phyloP scores from a whole-genome alignment of 495 filamentous ascomycete species.

The Usnea hakonensis region DNA sequence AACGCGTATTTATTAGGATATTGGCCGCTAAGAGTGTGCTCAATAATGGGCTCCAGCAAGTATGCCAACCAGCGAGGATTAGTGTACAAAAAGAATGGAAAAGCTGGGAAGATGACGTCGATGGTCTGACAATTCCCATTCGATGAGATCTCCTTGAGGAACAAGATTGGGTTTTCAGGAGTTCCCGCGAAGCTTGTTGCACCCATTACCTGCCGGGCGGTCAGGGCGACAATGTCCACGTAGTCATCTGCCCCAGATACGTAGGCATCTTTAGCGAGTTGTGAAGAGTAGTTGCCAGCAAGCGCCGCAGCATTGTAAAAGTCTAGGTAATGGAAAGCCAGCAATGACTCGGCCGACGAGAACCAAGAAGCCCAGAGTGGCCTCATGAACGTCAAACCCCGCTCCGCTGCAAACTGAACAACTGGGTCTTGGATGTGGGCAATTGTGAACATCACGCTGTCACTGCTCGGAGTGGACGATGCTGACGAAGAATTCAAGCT shows the following conservation, averaged over 20 bases:
- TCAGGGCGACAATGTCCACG: conserved; percentile 79
- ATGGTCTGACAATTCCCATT: conserved; percentile 94
- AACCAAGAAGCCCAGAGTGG: conserved; percentile 83
- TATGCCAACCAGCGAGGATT: conserved; percentile 89
- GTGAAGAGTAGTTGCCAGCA: conserved; percentile 69
- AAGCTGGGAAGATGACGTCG: conserved; percentile 93
- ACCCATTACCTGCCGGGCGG: conserved; percentile 86
- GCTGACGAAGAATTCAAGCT: conserved; percentile 32
- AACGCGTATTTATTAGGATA: conserved; percentile 89
- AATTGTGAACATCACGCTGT: conserved; percentile 71
- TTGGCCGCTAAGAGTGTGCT: conserved; percentile 84
- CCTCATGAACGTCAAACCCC: conserved; percentile 74
- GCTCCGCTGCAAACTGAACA: conserved; percentile 74
- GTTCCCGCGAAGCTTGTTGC: conserved; percentile 86
- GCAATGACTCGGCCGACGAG: conserved; percentile 49
- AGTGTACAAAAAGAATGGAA: conserved; percentile 92
- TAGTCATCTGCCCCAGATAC: conserved; percentile 59
- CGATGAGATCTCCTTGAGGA: conserved; percentile 92
- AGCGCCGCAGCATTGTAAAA: conserved; percentile 53
- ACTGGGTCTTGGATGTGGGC: conserved; percentile 78
- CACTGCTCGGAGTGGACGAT: conserved; percentile 21
- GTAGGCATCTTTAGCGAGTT: conserved; percentile 68
- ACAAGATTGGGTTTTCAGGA: conserved; percentile 72
- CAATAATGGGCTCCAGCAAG: conserved; percentile 79
- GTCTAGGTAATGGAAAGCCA: conserved; percentile 72